Base-by-base conservation (phyloP, 352 stramenopile genomes). In the Phytophthora macrochlamydospora region DNA sequence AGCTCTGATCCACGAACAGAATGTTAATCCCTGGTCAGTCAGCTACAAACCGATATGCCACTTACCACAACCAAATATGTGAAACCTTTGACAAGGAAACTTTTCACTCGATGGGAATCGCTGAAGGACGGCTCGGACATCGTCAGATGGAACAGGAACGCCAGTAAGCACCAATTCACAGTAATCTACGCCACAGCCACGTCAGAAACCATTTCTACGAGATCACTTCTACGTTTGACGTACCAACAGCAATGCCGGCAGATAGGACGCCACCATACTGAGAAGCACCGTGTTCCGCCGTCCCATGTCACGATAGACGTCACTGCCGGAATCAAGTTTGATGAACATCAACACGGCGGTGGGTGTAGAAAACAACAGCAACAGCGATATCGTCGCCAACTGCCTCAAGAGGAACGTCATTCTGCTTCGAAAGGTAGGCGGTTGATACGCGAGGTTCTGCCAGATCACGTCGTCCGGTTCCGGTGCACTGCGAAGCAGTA, bases 271-370 rank as follows among this genome's bases (percentile, higher is more conserved):
- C 28, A 91, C 44, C 29, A 93, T 73, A n/a, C 77, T 81, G 35
- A 90, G 71, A 2, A 92, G 53, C 40, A 88, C 48, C 3, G 72
- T 82, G 66, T 91, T 73, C 13, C 62, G 64, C 29, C 56, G 61
- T 62, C 81, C 71, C 3, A 93, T 56, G 24, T 71, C 67, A 7
- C 60, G 54, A 64, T 93, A 93, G 33, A 94, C 54, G 32, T 64
- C 65, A 43, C 85, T 93, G 45, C 67, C 71, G n/a, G 79, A 79
- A 61, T 93, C 83, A 7, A 94, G 69, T 51, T 91, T 91, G 58
- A 94, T 80, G 67, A 91, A 94, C 62, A 94, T 85, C 56, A 93
- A 80, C 59, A 94, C 83, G 4, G 85, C 83, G 1, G 83, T 92
- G 0, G 87, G 85, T 29, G 85, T 92, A 31, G 85, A 93, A 51